Conservation (phyloP, 768 basidiomycete species). For the Hygrocybe coccinea region DNA sequence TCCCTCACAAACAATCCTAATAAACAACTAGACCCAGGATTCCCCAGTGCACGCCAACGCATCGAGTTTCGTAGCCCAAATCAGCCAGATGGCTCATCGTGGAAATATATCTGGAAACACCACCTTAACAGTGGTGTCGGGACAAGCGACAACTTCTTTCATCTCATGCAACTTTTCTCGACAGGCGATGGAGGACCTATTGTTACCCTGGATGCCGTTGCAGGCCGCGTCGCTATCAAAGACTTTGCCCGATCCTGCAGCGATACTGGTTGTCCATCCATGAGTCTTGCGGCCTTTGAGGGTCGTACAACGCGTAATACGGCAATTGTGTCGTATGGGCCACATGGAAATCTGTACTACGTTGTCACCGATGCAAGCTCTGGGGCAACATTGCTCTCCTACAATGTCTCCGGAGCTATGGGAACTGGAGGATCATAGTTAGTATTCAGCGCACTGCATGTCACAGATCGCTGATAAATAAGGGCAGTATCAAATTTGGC, state of each 20-base stretch:
- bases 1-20: neutral
- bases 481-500: neutral
- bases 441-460: neutral
- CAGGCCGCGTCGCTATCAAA: neutral
- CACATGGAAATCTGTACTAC: neutral
- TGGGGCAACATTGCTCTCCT: neutral
- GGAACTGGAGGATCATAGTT: neutral
- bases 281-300: neutral
- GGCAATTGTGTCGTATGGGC: neutral
- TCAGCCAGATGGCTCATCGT: neutral
- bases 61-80: neutral
- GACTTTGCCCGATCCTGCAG: neutral
- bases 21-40: slow-evolving; percentile 2
- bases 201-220: neutral
- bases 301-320: neutral
- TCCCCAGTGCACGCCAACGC: neutral
- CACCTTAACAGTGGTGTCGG: neutral
- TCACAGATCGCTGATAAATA: neutral
- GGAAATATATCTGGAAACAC: neutral
- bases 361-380: neutral
- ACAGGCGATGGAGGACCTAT: neutral
- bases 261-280: neutral
- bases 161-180: slow-evolving; percentile 2
- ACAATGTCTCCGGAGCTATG: neutral
- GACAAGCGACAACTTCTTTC: neutral